Evolutionary conservation across 495 filamentous ascomycete species (phyloP), one percentile per base, ranked within the genome.

Genomic region (Penicillium chermesinum): DNA sequence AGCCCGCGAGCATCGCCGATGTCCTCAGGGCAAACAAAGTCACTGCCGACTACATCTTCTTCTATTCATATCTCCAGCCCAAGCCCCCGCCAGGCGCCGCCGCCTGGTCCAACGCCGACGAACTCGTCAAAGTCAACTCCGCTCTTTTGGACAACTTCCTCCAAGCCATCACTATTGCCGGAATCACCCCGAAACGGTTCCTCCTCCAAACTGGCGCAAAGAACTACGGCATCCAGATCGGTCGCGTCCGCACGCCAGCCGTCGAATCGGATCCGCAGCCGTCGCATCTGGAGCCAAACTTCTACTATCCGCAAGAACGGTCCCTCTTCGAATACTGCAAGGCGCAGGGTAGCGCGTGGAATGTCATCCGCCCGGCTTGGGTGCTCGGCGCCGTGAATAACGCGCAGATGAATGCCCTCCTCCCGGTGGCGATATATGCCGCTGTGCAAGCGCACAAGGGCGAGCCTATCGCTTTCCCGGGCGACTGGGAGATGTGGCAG

Each of bases 261-360:
- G 58, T 65, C 36, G 75, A 80, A 54, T 57, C 52, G 19, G 64
- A 72, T 48, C 70, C 72, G 3, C 62, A 72, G 12, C 25, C 25
- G 4, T 50, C 74, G 17, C 15, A 50, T 5, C 57, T 71, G 7
- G 66, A 70, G 45, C 59, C 53, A 12, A 80, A 80, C 57, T 80
- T 77, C 58, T 80, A 78, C 61, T 78, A 74, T 54, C 59, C 64
- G 1, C 76, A 79, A 57, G 75, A 79, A 60, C 73, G 77, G 49
- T 38, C 61, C 17, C 55, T 79, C 0, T 44, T 37, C 6, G 22
- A 49, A 2, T 80, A 59, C 53, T 70, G 67, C 53, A 33, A 40
- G 1, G 49, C 55, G 1, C 44, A 62, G 27, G 27, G 39, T 33
- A 58, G 63, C 6, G n/a, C 44, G 27, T 75, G 64, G 63, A 71